Base-by-base conservation (phyloP, 768 basidiomycete species). In the Mrakia hoshinonis region DNA sequence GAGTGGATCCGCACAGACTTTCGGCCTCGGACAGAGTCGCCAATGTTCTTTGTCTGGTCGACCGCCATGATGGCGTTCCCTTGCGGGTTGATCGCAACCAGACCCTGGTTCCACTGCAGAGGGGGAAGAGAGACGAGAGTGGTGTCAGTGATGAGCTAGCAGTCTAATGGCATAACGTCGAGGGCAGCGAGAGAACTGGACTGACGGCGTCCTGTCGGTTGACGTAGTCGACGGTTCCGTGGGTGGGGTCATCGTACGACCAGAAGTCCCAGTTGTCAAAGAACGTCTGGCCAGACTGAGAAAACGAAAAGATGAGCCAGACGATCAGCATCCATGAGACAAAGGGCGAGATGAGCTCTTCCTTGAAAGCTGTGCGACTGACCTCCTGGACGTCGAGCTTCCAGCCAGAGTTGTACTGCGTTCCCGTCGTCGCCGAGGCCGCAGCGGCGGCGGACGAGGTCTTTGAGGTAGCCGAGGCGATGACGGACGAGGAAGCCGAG, bases 31-130 rank as follows among this genome's bases (percentile, higher is more conserved):
- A 83, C 76, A 29, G 10, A 34, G 31, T n/a, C 31, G 26, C 43
- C 31, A 39, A 93, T 88, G 22, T 80, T 83, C 12, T 85, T 83
- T 29, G 70, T 72, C 7, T 90, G 93, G 77, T 95, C 91, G 31
- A 95, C 87, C 43, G 85, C 82, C 92, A 97, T 94, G 69, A 96
- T 80, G 22, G 89, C 90, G 79, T 91, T 85, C 26, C 90, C 90
- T 12, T 82, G 83, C 29, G 76, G 73, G 76, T 91, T 93, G 76
- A 92, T 82, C 18, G 84, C 82, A 38, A 87, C 77, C 38, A 97
- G 83, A 46, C 78, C 79, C 49, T 75, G 72, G 61, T 85, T 85
- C 72, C 82, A 85, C 36, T 67, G 20, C 31, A 13, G 20, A 67
- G 15, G 18, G 24, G 2, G n/a, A 31, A 64, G 51, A 46, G 54